Base-by-base conservation (phyloP, 176 grass and related monocot genomes). In the Carex kokanica region DNA sequence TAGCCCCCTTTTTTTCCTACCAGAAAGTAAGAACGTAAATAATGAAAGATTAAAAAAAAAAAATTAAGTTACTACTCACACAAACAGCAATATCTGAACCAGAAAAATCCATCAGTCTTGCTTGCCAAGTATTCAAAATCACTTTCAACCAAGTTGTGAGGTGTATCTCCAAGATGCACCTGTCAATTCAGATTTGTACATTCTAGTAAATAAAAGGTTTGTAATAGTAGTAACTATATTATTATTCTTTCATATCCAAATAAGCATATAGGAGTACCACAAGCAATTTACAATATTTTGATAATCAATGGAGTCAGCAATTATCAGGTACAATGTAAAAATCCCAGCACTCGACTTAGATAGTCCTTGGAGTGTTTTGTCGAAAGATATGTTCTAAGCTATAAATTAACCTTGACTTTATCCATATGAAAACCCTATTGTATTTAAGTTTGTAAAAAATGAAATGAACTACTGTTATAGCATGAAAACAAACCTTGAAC, bases 91-190 rank as follows among this genome's bases (percentile, higher is more conserved):
- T 85, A 80, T 98, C 95, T 24, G 95, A 98, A 88, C 95, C 95
- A 64, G 95, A 95, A 90, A n/a, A 91, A 98, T 12, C 95, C 92
- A 0, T 99, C 97, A 16, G 95, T 98, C 49, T 84, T 81, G 74
- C 86, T 75, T 73, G 86, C 95, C 81, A 98, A 91, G 82, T 66
- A 68, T 83, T 98, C 95, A 55, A 93, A 98, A 84, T 98, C 95
- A 59, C 87, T 93, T 87, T 98, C 95, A 58, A 81, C 91, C 81
- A 98, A 89, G 82, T 61, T 93, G 41, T 98, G 82, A 1, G 95
- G 95, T 47, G 95, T 98, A 90, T 98, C 95, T 51, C 95, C 95
- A 16, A 98, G 91, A 91, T 98, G 95, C 2, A 98, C 95, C 95
- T 98, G 74, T 66, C 18, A 78, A 83, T 81, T 86, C 36, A 58